These are phyloP conservation scores for Porcisia hertigi DNA, from an alignment of 208 protist species.

Conservation along the genomic window DNA sequence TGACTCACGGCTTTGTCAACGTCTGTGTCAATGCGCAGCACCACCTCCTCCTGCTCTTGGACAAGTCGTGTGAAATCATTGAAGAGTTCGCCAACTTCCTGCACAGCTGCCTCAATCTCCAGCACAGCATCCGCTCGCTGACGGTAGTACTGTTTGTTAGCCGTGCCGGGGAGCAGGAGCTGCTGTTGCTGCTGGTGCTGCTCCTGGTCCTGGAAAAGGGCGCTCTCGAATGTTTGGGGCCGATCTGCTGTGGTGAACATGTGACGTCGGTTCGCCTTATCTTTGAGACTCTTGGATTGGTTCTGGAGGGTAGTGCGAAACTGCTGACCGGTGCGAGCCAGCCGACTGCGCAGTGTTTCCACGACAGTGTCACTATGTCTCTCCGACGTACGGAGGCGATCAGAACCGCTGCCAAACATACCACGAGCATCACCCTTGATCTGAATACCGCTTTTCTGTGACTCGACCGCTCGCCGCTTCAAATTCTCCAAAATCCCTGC, in stretches of 20 bases:
- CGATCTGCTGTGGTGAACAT: constrained; percentile 80
- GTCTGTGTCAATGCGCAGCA: constrained; percentile 91
- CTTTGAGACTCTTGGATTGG: constrained; percentile 77
- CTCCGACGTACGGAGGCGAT: constrained; percentile 34
- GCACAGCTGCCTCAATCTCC: constrained; percentile 87
- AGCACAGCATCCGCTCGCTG: constrained; percentile 83
- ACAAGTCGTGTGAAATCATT: constrained; percentile 92
- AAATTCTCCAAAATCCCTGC: constrained; percentile 75
- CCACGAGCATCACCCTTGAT: constrained; percentile 2
- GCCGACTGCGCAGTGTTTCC: constrained; percentile 68
- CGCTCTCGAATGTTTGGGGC: constrained; percentile 85
- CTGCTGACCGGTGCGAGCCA: constrained; percentile 75
- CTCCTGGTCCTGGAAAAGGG: constrained; percentile 89
- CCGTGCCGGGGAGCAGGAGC: constrained; percentile 48
- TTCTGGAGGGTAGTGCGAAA: constrained; percentile 85
- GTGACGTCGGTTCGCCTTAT: constrained; percentile 73
- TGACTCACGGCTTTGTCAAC: constrained; percentile 81
- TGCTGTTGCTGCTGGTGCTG: constrained; percentile 80
- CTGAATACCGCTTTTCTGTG: constrained; percentile 40
- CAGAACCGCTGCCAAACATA: constrained; percentile 13
- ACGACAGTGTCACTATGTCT: constrained; percentile 72
- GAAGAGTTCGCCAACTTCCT: constrained; percentile 91
- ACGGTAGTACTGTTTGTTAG: constrained; percentile 82
- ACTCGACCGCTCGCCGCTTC: constrained; percentile 58
- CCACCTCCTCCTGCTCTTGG: constrained; percentile 91